phyloP scores from a whole-genome alignment of 1,139 yeast species.

The Geotrichum macrosporum region DNA sequence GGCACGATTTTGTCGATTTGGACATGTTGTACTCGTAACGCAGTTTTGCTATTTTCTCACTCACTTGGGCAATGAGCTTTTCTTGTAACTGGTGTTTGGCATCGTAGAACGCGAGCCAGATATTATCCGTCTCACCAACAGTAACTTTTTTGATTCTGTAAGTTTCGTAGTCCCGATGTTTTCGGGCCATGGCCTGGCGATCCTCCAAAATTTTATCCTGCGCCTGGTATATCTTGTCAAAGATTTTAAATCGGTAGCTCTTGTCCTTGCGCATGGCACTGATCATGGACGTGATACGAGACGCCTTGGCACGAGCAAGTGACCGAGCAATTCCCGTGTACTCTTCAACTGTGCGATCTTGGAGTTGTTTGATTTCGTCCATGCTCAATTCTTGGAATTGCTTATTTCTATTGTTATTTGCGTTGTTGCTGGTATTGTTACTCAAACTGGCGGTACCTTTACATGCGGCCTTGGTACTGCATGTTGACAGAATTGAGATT shows the following conservation, averaged over 20 bases:
- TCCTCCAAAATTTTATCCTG: slow-evolving; percentile 28
- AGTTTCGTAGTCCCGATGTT: slow-evolving; percentile 27
- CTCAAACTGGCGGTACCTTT: too few relatives aligned
- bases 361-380: slow-evolving; percentile 26
- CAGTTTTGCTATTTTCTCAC: slow-evolving; percentile 20
- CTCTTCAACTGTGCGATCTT: slow-evolving; percentile 31
- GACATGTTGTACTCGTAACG: slow-evolving; percentile 19
- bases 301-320: slow-evolving; percentile 32
- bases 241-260: slow-evolving; percentile 21
- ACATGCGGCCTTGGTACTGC: neutral
- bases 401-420: neutral
- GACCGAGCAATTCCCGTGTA: slow-evolving; percentile 32
- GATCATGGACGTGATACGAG: slow-evolving; percentile 32
- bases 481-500: neutral
- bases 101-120: slow-evolving; percentile 28
- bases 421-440: neutral
- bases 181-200: slow-evolving; percentile 23
- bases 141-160: slow-evolving; percentile 29
- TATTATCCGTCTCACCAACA: slow-evolving; percentile 31
- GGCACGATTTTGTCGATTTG: neutral
- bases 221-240: slow-evolving; percentile 27
- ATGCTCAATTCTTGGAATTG: neutral
- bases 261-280: slow-evolving; percentile 29
- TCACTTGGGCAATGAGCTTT: slow-evolving; percentile 19
- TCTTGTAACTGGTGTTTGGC: slow-evolving; percentile 22